These are phyloP conservation scores for Myochromella boudieri DNA, from an alignment of 768 basidiomycete species.

Conservation along the genomic window DNA sequence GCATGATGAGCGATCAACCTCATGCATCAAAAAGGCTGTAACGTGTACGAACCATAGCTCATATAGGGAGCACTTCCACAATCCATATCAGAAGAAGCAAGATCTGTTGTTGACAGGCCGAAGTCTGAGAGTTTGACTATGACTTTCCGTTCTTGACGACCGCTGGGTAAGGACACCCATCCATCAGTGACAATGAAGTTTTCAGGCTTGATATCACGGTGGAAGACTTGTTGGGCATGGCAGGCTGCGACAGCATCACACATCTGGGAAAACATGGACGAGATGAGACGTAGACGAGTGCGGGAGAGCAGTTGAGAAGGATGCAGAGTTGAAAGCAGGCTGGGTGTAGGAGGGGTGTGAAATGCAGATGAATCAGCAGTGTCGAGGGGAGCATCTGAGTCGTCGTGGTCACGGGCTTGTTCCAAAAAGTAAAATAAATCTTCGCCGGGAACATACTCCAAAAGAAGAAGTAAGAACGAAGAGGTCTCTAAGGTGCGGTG, in stretches of 20 bases:
- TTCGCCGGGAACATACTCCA: slow-evolving; percentile 96
- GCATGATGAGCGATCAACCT: slow-evolving; percentile 14
- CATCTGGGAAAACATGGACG: slow-evolving; percentile 99
- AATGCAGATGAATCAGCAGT: slow-evolving; percentile 42
- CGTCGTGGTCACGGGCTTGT: slow-evolving; percentile 88
- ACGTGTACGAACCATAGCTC: slow-evolving; percentile 77
- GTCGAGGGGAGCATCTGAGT: slow-evolving; percentile 43
- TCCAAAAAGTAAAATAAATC: slow-evolving; percentile 99
- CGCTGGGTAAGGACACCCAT: slow-evolving; percentile 51
- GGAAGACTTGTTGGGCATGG: slow-evolving; percentile 87
- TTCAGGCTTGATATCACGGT: slow-evolving; percentile 99
- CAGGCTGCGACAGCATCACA: slow-evolving; percentile 96
- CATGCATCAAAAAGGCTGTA: slow-evolving; percentile 3
- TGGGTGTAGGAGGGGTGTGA: slow-evolving; percentile 90
- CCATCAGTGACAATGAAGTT: slow-evolving; percentile 96
- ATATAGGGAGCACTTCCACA: slow-evolving; percentile 99
- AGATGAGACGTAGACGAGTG: slow-evolving; percentile 87
- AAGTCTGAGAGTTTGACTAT: slow-evolving; percentile 97
- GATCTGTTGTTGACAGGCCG: slow-evolving; percentile 88
- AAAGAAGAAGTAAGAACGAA: slow-evolving; percentile 86
- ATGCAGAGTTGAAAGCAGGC: slow-evolving; percentile 80
- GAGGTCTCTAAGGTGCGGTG: slow-evolving; percentile 91
- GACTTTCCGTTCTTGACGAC: slow-evolving; percentile 77
- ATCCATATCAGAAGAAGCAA: slow-evolving; percentile 92
- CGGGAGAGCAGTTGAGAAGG: slow-evolving; percentile 81